Percentiles rank a stretch among this genome's conserved stretches.
These are phyloP conservation scores for Pichia sp. DNA, from an alignment of 1,139 yeast species.

Conservation along the genomic window DNA sequence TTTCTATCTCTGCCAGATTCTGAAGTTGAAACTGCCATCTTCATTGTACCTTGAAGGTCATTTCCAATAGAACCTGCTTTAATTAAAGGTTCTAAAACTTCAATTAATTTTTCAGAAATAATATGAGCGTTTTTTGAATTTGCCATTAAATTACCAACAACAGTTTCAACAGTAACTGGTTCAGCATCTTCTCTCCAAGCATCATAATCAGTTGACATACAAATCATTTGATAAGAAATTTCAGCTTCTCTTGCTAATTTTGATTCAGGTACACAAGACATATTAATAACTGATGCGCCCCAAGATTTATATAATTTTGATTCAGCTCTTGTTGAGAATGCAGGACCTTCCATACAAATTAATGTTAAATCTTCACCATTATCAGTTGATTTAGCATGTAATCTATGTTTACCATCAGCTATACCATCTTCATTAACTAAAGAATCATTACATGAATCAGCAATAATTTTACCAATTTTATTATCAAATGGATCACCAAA, in stretches of 20 bases:
- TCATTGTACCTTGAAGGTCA: conserved; percentile 70
- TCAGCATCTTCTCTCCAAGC: conserved; percentile 96
- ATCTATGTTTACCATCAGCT: conserved; percentile 16
- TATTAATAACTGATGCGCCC: conserved; percentile 94
- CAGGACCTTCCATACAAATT: conserved; percentile 99
- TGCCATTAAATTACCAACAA: conserved; percentile 83
- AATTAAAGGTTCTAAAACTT: conserved; percentile 57
- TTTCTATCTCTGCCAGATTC: conserved; percentile 71
- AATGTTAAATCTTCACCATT: conserved; percentile 70
- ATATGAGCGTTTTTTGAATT: conserved; percentile 81
- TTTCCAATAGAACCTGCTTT: conserved; percentile 59
- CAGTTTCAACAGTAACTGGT: conserved; percentile 95
- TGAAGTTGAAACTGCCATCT: conserved; percentile 72
- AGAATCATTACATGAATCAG: conserved; percentile 46
- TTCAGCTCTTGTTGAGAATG: conserved; percentile 96
- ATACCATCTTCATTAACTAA: conserved; percentile 37
- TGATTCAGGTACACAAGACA: conserved; percentile 95
- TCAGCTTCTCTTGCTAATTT: conserved; percentile 97
- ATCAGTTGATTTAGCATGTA: conserved; percentile 56
- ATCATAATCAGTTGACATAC: conserved; percentile 98
- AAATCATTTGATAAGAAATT: conserved; percentile 92
- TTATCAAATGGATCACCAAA: conserved; percentile 95
- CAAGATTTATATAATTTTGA: conserved; percentile 78
- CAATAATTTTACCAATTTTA: conserved; percentile 59
- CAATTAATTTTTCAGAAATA: conserved; percentile 65